These are phyloP conservation scores for Parietaria judaica DNA, from an alignment of 306 rosid genomes.

Conservation along the genomic window DNA sequence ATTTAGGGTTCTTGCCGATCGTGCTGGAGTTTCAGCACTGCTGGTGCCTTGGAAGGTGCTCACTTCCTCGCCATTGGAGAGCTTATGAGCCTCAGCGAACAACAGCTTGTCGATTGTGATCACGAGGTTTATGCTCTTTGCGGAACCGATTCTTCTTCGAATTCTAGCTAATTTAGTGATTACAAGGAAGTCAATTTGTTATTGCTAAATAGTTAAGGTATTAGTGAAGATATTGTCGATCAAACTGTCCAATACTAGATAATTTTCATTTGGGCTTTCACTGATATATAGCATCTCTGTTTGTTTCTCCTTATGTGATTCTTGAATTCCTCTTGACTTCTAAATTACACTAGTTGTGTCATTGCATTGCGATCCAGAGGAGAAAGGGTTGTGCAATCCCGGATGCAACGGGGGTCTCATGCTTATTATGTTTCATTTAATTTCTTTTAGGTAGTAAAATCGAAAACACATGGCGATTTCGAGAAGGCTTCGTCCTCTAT, in stretches of 20 bases:
- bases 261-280: too few relatives aligned
- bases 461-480: too few relatives aligned
- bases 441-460: too few relatives aligned
- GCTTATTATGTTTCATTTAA: conserved; percentile 6
- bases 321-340: not conserved
- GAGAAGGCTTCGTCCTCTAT: too few relatives aligned
- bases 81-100: conserved; percentile 93
- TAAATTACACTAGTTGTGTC: not conserved
- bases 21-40: conserved; percentile 95
- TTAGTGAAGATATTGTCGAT: too few relatives aligned
- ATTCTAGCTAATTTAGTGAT: too few relatives aligned
- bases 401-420: conserved; percentile 98
- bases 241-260: too few relatives aligned
- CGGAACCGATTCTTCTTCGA: too few relatives aligned
- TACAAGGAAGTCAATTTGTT: too few relatives aligned
- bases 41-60: conserved; percentile 97
- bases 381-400: conserved; percentile 63
- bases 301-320: too few relatives aligned
- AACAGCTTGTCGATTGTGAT: conserved; percentile 95
- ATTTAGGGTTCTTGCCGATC: conserved; percentile 90
- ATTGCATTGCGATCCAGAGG: conserved; percentile 88
- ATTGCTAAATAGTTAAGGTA: too few relatives aligned
- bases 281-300: too few relatives aligned
- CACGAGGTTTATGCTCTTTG: conserved; percentile 51
- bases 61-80: conserved; percentile 69